Conservation (phyloP, 768 basidiomycete species). For the Peribolospora baueri region DNA sequence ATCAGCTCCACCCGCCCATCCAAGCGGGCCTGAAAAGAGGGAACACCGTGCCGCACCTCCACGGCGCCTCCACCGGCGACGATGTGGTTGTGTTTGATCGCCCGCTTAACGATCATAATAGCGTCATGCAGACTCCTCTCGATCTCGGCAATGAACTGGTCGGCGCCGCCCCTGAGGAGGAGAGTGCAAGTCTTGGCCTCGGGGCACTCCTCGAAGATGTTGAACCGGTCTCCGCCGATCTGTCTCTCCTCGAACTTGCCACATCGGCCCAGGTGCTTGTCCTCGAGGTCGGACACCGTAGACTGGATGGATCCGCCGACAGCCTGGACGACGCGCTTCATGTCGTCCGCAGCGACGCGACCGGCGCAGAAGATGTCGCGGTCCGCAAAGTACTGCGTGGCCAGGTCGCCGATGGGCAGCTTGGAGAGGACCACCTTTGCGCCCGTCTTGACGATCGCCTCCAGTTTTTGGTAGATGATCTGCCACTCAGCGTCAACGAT, state of each 20-base stretch:
- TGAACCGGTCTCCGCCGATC: constrained; percentile 89
- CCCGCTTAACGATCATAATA: constrained; percentile 98
- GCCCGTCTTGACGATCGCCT: constrained; percentile 84
- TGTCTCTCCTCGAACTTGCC: constrained; percentile 79
- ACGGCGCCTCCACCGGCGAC: constrained; percentile 95
- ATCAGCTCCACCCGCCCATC: not conserved
- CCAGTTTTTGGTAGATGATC: constrained; percentile 91
- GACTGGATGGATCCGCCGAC: constrained; percentile 87
- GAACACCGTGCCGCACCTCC: constrained; percentile 34
- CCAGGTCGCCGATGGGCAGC: constrained; percentile 91
- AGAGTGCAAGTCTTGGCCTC: constrained; percentile 90
- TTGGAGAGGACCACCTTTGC: constrained; percentile 95
- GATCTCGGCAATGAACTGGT: constrained; percentile 97
- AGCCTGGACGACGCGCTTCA: constrained; percentile 82
- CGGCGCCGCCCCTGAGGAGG: constrained; percentile 79
- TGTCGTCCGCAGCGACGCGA: constrained; percentile 66
- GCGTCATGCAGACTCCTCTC: constrained; percentile 94
- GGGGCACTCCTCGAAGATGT: constrained; percentile 77
- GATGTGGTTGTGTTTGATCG: constrained; percentile 80
- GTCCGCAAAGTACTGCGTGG: constrained; percentile 98
- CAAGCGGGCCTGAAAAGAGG: not conserved
- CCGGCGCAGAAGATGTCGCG: constrained; percentile 97
- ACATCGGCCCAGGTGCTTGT: constrained; percentile 81
- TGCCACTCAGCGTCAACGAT: constrained; percentile 99
- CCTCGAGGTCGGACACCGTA: constrained; percentile 70